phyloP scores from a whole-genome alignment of 2,329 filamentous ascomycete genomes.

The Bisporella sp. region DNA sequence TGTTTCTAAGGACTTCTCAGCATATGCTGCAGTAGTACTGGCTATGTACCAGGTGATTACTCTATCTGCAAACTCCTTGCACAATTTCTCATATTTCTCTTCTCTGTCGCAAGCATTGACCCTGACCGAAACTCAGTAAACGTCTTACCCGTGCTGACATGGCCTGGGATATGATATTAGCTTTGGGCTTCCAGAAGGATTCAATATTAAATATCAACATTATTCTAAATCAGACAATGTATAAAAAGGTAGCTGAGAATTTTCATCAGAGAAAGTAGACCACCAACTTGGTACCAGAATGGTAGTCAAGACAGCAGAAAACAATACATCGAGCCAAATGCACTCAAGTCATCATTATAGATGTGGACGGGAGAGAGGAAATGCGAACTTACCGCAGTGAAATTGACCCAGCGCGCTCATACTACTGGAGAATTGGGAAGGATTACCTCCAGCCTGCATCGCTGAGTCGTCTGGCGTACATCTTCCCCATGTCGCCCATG shows the following conservation, averaged over 20 bases:
- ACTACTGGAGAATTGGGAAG: slow-evolving; percentile 14
- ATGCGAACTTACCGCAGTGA: slow-evolving; percentile 24
- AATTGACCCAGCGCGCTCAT: slow-evolving; percentile 19
- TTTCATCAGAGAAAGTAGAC: slow-evolving; percentile 93
- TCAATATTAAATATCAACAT: slow-evolving; percentile 16
- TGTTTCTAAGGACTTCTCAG: slow-evolving; percentile 55
- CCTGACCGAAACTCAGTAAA: slow-evolving; percentile 42
- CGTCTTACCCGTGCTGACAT: not conserved
- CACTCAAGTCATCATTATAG: slow-evolving; percentile 98
- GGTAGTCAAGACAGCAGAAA: slow-evolving; percentile 54
- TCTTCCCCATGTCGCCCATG: slow-evolving; percentile 99
- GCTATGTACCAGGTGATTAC: slow-evolving; percentile 56
- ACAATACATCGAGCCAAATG: slow-evolving; percentile 99
- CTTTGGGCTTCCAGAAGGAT: not conserved
- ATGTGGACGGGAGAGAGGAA: slow-evolving; percentile 15
- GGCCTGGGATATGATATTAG: not conserved
- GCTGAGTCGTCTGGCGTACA: slow-evolving; percentile 88
- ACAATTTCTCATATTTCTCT: slow-evolving; percentile 76
- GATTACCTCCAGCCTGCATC: slow-evolving; percentile 94
- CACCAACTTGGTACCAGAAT: slow-evolving; percentile 64
- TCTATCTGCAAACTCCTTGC: slow-evolving; percentile 75
- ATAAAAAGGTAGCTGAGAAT: slow-evolving; percentile 96
- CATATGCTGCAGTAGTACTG: slow-evolving; percentile 22
- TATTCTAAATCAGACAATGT: slow-evolving; percentile 65
- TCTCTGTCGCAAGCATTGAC: slow-evolving; percentile 91